Percentiles rank a stretch among this genome's conserved stretches.
Conservation (phyloP, 345 rosid genomes). For the Populus deltoides region DNA sequence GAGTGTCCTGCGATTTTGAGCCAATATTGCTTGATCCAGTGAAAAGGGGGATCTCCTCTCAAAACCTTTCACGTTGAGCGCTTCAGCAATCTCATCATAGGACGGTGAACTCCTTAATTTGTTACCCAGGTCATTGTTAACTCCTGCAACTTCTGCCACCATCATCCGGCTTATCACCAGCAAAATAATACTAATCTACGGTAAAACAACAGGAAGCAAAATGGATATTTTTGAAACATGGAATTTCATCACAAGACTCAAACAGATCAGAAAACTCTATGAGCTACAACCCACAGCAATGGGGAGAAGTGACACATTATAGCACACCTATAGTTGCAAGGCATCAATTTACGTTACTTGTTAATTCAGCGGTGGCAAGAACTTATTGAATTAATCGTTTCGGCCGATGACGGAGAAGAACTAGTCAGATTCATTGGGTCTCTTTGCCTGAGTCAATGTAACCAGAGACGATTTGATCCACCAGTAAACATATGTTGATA, state of each 20-base stretch:
- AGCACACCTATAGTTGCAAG: background rate
- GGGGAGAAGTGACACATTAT: background rate
- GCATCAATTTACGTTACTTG: background rate
- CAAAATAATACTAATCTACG: background rate
- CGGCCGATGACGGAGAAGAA: too few species aligned
- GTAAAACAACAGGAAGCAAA: background rate
- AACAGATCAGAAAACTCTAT: background rate
- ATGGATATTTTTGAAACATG: background rate
- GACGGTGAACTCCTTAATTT: conserved; percentile 37
- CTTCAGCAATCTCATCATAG: conserved; percentile 49
- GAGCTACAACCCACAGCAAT: background rate
- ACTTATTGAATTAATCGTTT: too few species aligned
- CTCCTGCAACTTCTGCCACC: conserved; percentile 49
- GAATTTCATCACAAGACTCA: background rate
- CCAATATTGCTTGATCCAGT: conserved; percentile 34
- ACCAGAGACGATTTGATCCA: conserved; percentile 39
- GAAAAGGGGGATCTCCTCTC: conserved; percentile 42
- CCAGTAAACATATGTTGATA: conserved; percentile 62
- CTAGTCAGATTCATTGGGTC: too few species aligned
- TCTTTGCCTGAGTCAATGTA: too few species aligned
- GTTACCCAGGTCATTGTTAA: conserved; percentile 31
- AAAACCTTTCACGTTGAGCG: conserved; percentile 33
- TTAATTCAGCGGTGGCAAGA: background rate
- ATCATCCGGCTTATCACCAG: conserved; percentile 26
- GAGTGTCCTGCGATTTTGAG: conserved; percentile 40